A percentile compares a stretch with the other conserved stretches of the same genome.
Evolutionary conservation across 306 rosid species (phyloP).

Genomic region (Rubus parviflorus): DNA sequence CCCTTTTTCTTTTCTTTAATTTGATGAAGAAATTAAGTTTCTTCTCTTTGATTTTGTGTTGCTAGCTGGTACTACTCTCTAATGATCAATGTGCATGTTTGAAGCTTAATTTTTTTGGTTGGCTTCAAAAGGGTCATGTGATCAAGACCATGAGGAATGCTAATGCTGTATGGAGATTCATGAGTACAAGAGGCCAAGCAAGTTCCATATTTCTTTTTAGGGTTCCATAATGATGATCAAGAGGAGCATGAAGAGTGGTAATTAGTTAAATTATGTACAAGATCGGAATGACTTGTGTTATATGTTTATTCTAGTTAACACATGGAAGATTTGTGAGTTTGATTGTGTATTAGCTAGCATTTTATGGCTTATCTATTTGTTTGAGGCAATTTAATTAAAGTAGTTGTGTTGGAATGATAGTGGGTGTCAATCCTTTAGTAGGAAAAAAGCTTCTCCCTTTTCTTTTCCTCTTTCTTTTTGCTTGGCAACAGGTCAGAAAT

Average conservation of each 20-base stretch:
- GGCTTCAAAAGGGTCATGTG: constrained; percentile 36
- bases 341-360: constrained; percentile 4
- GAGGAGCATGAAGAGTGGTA: not conserved
- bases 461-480: constrained; percentile 27
- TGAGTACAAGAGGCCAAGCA: constrained; percentile 17
- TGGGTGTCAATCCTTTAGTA: constrained; percentile 68
- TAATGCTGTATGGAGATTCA: not conserved
- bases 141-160: not conserved
- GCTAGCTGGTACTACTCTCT: constrained; percentile 2
- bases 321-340: not conserved
- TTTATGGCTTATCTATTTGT: constrained; percentile 1
- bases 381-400: constrained; percentile 25
- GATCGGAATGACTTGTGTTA: not conserved
- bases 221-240: constrained; percentile 6
- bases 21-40: not conserved
- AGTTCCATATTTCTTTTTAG: constrained; percentile 7
- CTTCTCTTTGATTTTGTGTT: constrained; percentile 9
- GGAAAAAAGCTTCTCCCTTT: constrained; percentile 42
- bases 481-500: constrained; percentile 56
- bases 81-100: constrained; percentile 33
- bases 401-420: constrained; percentile 59
- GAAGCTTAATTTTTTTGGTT: constrained; percentile 50
- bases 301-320: not conserved
- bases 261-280: not conserved
- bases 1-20: not conserved